A percentile compares a stretch with the other conserved stretches of the same genome.
These are phyloP conservation scores for Ceratocystis cacaofunesta DNA, from an alignment of 2,329 filamentous ascomycete species.

Conservation along the genomic window DNA sequence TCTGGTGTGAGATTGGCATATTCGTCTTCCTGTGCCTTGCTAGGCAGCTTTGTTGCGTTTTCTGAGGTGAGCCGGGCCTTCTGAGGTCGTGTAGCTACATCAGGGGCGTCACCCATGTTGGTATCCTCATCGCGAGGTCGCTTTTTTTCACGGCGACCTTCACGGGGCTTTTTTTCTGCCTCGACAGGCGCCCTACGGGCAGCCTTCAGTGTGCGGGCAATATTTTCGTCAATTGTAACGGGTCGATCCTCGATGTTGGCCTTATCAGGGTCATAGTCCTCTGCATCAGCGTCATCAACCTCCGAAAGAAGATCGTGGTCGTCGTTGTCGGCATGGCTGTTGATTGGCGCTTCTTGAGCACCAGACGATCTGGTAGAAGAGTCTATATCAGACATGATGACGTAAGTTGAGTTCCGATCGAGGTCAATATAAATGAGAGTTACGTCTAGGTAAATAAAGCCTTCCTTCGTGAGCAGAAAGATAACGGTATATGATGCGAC, in stretches of 20 bases:
- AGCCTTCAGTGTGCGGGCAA: constrained; percentile 47
- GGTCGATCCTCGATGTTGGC: constrained; percentile 49
- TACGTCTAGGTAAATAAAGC: background rate
- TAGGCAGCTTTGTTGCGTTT: constrained; percentile 30
- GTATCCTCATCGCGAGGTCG: constrained; percentile 36
- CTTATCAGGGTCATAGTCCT: constrained; percentile 51
- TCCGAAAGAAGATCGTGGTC: constrained; percentile 50
- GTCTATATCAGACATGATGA: constrained; percentile 33
- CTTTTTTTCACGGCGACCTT: constrained; percentile 56
- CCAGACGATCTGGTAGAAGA: constrained; percentile 29
- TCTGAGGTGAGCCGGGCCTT: constrained; percentile 34
- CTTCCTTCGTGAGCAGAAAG: too few species aligned
- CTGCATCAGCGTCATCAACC: constrained; percentile 55
- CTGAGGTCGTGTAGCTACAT: constrained; percentile 27
- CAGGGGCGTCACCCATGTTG: constrained; percentile 30
- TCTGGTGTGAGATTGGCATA: constrained; percentile 72
- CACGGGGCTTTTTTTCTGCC: constrained; percentile 58
- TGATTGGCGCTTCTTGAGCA: constrained; percentile 3
- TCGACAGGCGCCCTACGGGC: constrained; percentile 51
- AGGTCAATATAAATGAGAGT: background rate
- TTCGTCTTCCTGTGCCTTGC: constrained; percentile 41
- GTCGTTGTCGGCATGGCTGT: constrained; percentile 24
- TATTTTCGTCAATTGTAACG: constrained; percentile 53
- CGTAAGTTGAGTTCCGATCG: background rate
- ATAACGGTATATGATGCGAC: too few species aligned